Percentiles rank a stretch among this genome's conserved stretches.
These are phyloP conservation scores for Kitagawia praeruptora DNA, from an alignment of 129 eudicot species.

Conservation along the genomic window DNA sequence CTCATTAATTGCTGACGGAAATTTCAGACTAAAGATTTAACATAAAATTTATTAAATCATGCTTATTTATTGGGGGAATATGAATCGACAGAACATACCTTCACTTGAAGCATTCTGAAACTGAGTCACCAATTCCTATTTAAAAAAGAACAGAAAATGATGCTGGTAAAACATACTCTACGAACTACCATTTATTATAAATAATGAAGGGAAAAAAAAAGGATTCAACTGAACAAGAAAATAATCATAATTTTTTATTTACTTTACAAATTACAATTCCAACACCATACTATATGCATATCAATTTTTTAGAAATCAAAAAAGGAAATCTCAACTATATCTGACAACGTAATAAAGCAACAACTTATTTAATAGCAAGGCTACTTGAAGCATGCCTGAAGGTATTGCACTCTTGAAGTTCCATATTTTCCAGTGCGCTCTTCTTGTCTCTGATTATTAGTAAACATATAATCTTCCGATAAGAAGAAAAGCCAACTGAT, in stretches of 20 bases:
- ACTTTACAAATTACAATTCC: too few species aligned
- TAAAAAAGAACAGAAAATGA: neutral
- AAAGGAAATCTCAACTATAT: neutral
- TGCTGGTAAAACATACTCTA: neutral
- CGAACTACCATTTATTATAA: neutral
- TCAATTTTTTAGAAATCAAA: too few species aligned
- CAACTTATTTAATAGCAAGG: too few species aligned
- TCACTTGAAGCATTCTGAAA: constrained; percentile 66
- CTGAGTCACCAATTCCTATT: constrained; percentile 62
- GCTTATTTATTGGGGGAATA: neutral
- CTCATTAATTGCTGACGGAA: neutral
- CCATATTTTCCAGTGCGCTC: constrained; percentile 57
- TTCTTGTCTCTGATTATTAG: constrained; percentile 2
- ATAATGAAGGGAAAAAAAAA: too few species aligned
- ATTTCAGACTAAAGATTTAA: neutral
- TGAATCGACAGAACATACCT: constrained; percentile 33
- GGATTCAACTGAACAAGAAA: too few species aligned
- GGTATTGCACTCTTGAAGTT: constrained; percentile 66
- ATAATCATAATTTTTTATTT: too few species aligned
- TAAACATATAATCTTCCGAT: neutral
- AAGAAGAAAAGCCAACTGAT: neutral
- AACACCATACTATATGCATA: too few species aligned
- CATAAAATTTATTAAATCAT: neutral
- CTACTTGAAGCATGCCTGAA: constrained; percentile 36
- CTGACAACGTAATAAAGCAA: neutral